Evolutionary conservation across 306 rosid species (phyloP), one percentile per base, ranked within the genome.

Genomic region (Glycine tomentella): DNA sequence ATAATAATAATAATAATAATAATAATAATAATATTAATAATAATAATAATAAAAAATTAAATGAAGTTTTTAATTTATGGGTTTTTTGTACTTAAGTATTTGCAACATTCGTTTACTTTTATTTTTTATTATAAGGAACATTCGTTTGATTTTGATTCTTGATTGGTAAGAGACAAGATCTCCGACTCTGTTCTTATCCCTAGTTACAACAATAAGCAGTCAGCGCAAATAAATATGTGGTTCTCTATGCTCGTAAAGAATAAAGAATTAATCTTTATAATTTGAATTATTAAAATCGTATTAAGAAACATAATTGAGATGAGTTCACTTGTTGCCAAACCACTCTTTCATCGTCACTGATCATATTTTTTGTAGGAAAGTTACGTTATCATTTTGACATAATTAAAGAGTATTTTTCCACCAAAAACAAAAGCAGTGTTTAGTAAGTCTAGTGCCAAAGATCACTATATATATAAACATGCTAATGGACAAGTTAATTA

Each of bases 181-280:
- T 25, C 31, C 1, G 31, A 25, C 31, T 25, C 46, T 36, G 51
- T 55, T 72, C 36, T 17, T 20, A 58, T 44, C 46, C 48, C 48
- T 53, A 36, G 13, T 33, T n/a, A 38, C 34, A 17, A 25, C 31
- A 25, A 25, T 25, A 1, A 25, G 31, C 31, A 25, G 31, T 25
- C 31, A 25, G 31, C 31, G 31, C 66, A 53, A 12, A 12, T 63
- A 49, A 38, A 72, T 13, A n/a, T n/a, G 77, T 53, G 77, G 65
- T 52, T 72, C 64, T 8, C 77, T 8, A 58, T n/a, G 15, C 36
- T 42, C 2, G 8, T 4, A 7, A 55, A 55, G 61, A 55, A 55
- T 36, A 38, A 38, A 33, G 8, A 52, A 72, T n/a, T 33, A 53
- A 73, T 36, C 6, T 36, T 55, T 8, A 36, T 13, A 20, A 3